A percentile compares a stretch with the other conserved stretches of the same genome.
These are phyloP conservation scores for Hericium coralloides DNA, from an alignment of 768 basidiomycete species.

Conservation along the genomic window DNA sequence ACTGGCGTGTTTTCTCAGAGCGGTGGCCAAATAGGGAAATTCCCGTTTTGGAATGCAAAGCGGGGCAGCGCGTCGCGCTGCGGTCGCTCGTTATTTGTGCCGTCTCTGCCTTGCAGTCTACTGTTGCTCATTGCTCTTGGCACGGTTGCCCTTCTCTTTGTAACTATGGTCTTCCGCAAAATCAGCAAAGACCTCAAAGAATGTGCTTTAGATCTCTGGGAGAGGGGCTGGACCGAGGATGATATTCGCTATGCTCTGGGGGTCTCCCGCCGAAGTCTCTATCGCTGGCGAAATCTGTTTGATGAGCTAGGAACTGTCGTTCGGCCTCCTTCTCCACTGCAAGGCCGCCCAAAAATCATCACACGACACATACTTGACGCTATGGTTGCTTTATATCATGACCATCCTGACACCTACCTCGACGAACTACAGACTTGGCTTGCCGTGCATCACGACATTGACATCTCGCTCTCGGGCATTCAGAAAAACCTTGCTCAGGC, in stretches of 20 bases:
- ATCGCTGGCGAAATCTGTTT: neutral
- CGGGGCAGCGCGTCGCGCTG: neutral
- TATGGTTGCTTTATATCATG: neutral
- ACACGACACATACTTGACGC: neutral
- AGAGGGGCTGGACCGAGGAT: neutral
- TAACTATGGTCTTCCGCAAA: neutral
- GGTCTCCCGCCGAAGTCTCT: slow-evolving; percentile 1
- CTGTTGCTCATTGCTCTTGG: too few species aligned
- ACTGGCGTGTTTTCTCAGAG: neutral
- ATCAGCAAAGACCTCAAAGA: neutral
- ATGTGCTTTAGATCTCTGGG: neutral
- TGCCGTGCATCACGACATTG: neutral
- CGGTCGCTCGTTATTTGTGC: too few species aligned
- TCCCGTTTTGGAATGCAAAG: neutral
- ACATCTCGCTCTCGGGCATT: neutral
- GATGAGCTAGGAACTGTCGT: neutral
- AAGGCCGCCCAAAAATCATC: neutral
- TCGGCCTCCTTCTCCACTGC: neutral
- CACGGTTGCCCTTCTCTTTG: too few species aligned
- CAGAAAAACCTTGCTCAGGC: neutral
- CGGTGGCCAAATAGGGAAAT: neutral
- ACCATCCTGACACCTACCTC: neutral
- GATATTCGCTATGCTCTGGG: neutral
- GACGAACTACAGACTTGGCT: neutral
- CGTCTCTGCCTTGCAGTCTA: too few species aligned